A percentile compares a stretch with the other conserved stretches of the same genome.
These are phyloP conservation scores for Immersiella caudata DNA, from an alignment of 495 filamentous ascomycete genomes.

Conservation along the genomic window DNA sequence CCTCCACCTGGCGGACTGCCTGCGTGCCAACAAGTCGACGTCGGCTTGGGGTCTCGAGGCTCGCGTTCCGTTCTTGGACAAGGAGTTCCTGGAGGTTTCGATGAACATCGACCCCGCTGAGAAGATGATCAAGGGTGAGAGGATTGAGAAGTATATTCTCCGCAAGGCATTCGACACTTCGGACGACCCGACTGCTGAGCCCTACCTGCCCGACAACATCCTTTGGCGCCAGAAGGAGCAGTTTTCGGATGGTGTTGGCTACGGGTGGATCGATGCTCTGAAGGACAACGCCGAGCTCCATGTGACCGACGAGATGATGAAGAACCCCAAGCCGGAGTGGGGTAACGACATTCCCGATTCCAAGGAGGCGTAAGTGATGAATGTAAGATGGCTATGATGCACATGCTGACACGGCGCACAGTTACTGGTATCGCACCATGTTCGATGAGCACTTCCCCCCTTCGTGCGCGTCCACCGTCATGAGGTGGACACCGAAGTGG, in stretches of 20 bases:
- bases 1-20: conserved; percentile 90
- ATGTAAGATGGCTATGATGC: background rate
- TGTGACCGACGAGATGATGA: conserved; percentile 95
- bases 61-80: conserved; percentile 96
- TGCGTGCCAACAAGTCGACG: conserved; percentile 98
- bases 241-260: conserved; percentile 97
- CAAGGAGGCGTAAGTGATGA: conserved; percentile 81
- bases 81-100: conserved; percentile 84
- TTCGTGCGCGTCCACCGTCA: conserved; percentile 87
- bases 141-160: conserved; percentile 96
- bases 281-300: conserved; percentile 89
- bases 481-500: conserved; percentile 98
- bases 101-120: conserved; percentile 93
- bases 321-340: conserved; percentile 95
- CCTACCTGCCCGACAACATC: conserved; percentile 93
- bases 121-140: conserved; percentile 90
- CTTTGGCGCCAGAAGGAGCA: conserved; percentile 99
- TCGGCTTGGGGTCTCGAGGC: conserved; percentile 99
- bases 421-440: conserved; percentile 97
- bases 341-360: conserved; percentile 85
- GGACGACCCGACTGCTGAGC: conserved; percentile 72
- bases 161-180: conserved; percentile 95
- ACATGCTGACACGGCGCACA: conserved; percentile 26
- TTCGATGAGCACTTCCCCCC: conserved; percentile 98
- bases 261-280: conserved; percentile 97